Percentiles rank a stretch among this genome's conserved stretches.
Evolutionary conservation across 148 eudicot genomes (phyloP).

Genomic region (Salicornia ramosissima): DNA sequence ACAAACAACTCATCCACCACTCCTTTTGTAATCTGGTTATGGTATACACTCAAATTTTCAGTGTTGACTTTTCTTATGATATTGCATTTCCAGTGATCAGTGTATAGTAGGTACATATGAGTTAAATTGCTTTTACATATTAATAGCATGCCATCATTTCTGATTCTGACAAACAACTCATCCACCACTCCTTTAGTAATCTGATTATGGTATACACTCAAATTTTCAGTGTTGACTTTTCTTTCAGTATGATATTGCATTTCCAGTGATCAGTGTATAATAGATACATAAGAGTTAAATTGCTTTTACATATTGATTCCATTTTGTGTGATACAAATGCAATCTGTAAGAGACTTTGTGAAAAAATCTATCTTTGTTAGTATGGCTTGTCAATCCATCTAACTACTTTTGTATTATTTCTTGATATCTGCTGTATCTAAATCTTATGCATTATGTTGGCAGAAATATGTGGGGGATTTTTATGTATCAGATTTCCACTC

Average conservation of each 20-base stretch:
- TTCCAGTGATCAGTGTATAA: not conserved
- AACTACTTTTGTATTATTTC: not conserved
- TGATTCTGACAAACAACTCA: not conserved
- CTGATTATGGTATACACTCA: not conserved
- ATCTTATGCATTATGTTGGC: constrained; percentile 27
- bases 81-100: not conserved
- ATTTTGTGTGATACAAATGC: not conserved
- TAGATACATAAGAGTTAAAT: not conserved
- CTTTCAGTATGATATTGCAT: not conserved
- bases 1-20: not conserved
- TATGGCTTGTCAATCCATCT: not conserved
- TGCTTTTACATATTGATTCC: not conserved
- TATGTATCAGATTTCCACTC: constrained; percentile 88
- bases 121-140: not conserved
- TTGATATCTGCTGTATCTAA: constrained; percentile 7
- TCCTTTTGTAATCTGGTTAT: not conserved
- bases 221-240: not conserved
- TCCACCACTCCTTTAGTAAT: not conserved
- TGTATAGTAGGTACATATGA: not conserved
- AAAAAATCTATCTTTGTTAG: not conserved
- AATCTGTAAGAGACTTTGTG: not conserved
- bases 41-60: not conserved
- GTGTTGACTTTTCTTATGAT: not conserved
- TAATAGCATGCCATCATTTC: not conserved
- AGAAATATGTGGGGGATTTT: constrained; percentile 87